Percentiles rank a stretch among this genome's conserved stretches.
phyloP scores from a whole-genome alignment of 148 eudicot species.

The Pharnaceum exiguum region DNA sequence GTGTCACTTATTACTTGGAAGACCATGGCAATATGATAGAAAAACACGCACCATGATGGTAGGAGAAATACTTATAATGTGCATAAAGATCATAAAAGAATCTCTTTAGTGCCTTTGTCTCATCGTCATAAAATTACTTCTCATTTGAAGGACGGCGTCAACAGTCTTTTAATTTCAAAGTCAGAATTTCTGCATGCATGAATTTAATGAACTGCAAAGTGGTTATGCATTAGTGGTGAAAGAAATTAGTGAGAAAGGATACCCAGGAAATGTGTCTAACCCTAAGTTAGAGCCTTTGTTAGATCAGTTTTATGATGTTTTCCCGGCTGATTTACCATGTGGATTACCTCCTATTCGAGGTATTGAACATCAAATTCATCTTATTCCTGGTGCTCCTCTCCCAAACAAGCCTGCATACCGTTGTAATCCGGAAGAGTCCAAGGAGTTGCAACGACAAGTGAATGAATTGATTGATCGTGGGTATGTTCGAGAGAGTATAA shows the following conservation, averaged over 20 bases:
- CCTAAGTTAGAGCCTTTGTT: not conserved
- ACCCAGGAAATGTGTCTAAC: not conserved
- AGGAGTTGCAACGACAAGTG: constrained; percentile 1
- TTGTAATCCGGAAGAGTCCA: not conserved
- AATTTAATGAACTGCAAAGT: not conserved
- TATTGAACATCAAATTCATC: constrained; percentile 5
- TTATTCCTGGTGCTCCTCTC: not conserved
- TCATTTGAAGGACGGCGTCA: not conserved
- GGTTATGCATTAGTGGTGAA: not conserved
- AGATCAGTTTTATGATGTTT: not conserved
- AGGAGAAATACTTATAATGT: not conserved
- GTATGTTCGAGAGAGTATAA: not conserved
- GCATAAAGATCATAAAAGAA: not conserved
- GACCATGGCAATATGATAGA: not conserved
- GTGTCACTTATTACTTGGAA: not conserved
- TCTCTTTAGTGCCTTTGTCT: not conserved
- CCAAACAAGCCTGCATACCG: not conserved
- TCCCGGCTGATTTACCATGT: not conserved
- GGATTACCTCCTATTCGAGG: constrained; percentile 8
- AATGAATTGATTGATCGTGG: not conserved
- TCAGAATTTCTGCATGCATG: not conserved
- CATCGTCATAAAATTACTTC: not conserved
- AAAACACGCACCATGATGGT: not conserved
- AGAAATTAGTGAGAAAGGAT: not conserved
- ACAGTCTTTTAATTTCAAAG: not conserved